These are phyloP conservation scores for Lunularia cruciata DNA, from an alignment of 225 moss, liverwort and hornwort species.

Conservation along the genomic window DNA sequence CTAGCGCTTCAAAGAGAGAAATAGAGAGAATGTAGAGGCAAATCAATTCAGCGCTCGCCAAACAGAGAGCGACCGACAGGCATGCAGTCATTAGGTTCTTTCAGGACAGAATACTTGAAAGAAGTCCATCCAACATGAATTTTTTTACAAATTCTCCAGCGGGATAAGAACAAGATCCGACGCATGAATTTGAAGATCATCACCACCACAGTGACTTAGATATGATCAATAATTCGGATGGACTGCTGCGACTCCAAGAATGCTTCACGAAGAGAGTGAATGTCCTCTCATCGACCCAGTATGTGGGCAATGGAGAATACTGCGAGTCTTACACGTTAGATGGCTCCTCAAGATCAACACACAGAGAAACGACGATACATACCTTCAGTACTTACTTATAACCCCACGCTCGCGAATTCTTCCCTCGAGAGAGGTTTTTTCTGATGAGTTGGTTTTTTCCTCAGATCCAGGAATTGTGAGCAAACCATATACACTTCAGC, in stretches of 20 bases:
- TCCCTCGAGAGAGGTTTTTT: too few species aligned
- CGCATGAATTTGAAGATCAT: constrained; percentile 1
- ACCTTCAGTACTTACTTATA: too few species aligned
- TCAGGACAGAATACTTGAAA: not conserved
- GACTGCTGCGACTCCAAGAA: constrained; percentile 12
- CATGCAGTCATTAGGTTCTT: not conserved
- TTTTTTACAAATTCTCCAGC: not conserved
- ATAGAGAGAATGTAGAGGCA: not conserved
- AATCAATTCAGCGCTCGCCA: not conserved
- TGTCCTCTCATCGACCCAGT: constrained; percentile 15
- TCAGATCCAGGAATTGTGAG: too few species aligned
- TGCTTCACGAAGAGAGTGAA: constrained; percentile 19
- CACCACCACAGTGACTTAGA: not conserved
- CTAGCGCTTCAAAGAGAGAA: not conserved
- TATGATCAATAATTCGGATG: not conserved
- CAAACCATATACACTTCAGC: too few species aligned
- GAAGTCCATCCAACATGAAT: not conserved
- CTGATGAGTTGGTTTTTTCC: too few species aligned
- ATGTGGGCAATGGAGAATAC: constrained; percentile 1
- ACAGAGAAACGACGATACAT: not conserved
- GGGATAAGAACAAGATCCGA: not conserved
- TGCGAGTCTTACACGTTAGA: not conserved
- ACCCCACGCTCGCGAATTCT: too few species aligned
- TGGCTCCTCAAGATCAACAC: not conserved
- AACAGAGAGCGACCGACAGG: not conserved